Evolutionary conservation across 805 yeast species (phyloP), one percentile per base, ranked within the genome.

Genomic region (Candida nitratophila): DNA sequence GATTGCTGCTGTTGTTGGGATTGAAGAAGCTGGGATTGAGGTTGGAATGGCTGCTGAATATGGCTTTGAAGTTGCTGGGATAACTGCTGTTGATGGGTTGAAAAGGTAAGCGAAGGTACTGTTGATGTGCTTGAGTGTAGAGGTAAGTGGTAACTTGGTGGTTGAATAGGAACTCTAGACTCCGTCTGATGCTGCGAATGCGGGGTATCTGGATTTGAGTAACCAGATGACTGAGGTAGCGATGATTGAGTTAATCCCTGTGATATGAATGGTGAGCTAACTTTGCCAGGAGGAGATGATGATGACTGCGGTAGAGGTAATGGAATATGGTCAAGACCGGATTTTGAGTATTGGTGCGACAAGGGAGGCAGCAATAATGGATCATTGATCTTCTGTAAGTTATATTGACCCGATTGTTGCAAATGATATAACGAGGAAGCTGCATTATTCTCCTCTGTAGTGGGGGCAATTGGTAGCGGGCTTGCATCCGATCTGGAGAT

Each of bases 391-490:
- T 34, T 34, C 20, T 34, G 37, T 7, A 34, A 20, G 14, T 19
- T 34, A 20, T 34, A 34, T 20, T 17, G 37, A 20, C 29, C 34
- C 16, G 44, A 17, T 26, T 47, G 49, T 16, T 50, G 55, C n/a
- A 50, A 24, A 36, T 46, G 36, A 30, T 43, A 51, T 12, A 49
- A 36, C 4, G 53, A 48, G 15, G 42, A 45, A 4, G 44, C 48
- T 10, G 48, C 53, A 14, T 49, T 39, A 34, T 39, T 40, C 30
- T 50, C 56, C 10, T 46, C 49, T 21, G 45, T 34, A 1, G 51
- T 44, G 10, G 51, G 35, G 14, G 3, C 3, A 4, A 11, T 15
- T 4, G 30, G 17, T 3, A 26, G 29, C 15, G 39, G 31, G 7
- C 16, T 14, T 4, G 27, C 20, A 6, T 17, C 11, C 24, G 27